A percentile compares a stretch with the other conserved stretches of the same genome.
These are phyloP conservation scores for Schizonepeta tenuifolia DNA, from an alignment of 257 asterid genomes.

Conservation along the genomic window DNA sequence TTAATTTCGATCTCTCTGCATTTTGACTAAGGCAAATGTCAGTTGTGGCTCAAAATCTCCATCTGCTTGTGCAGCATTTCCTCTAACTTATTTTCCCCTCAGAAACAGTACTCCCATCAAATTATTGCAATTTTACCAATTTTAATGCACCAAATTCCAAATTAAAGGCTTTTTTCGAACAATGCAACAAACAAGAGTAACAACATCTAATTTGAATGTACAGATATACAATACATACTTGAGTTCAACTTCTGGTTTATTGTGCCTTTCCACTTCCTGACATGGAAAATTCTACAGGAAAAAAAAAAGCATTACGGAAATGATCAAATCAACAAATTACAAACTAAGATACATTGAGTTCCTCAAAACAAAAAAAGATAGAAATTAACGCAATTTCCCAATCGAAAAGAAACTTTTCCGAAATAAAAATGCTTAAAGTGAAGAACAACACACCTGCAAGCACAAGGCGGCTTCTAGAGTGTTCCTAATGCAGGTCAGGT, in stretches of 20 bases:
- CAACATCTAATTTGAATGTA: constrained; percentile 9
- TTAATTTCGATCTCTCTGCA: background rate
- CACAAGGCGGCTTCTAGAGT: constrained; percentile 94
- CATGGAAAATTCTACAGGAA: constrained; percentile 90
- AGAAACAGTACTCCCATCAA: background rate
- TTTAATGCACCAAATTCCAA: constrained; percentile 18
- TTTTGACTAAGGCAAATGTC: background rate
- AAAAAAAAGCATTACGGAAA: background rate
- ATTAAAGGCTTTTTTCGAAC: background rate
- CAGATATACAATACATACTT: constrained; percentile 57
- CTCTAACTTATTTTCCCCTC: background rate
- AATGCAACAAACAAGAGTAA: background rate
- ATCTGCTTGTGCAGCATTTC: background rate
- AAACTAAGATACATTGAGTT: background rate
- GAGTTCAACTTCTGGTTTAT: constrained; percentile 97
- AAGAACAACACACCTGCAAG: constrained; percentile 64
- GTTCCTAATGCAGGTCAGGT: constrained; percentile 78
- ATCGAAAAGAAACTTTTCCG: constrained; percentile 5
- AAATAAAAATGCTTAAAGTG: constrained; percentile 6
- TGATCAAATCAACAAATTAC: constrained; percentile 13
- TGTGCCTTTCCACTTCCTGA: constrained; percentile 99
- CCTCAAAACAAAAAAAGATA: no score
- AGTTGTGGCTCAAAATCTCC: background rate
- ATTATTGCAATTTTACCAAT: constrained; percentile 10
- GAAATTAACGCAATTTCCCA: background rate